Evolutionary conservation across 2,329 filamentous ascomycete species (phyloP).

Genomic region (Colletotrichum euphorbiae): DNA sequence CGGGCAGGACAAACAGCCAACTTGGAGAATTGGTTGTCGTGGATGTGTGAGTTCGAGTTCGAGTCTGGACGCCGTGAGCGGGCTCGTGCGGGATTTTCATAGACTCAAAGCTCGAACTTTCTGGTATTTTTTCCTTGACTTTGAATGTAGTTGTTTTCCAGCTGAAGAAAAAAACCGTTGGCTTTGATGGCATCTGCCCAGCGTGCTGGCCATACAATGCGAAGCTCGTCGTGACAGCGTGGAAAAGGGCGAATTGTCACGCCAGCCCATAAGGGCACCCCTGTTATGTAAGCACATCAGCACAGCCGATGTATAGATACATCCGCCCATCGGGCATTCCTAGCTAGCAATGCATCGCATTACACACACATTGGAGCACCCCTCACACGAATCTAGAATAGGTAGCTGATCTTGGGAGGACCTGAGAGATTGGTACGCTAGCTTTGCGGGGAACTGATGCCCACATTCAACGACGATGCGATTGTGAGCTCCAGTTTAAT

Average conservation of each 20-base stretch:
- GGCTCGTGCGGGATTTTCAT: constrained; percentile 19
- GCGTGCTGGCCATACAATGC: not conserved
- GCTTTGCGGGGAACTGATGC: not conserved
- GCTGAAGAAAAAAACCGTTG: no score
- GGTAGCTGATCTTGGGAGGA: not conserved
- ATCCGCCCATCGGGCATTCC: no score
- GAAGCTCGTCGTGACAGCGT: not conserved
- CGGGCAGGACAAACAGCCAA: constrained; percentile 8
- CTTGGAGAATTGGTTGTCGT: not conserved
- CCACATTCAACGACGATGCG: not conserved
- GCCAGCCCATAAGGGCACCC: no score
- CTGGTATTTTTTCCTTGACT: not conserved
- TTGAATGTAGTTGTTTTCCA: not conserved
- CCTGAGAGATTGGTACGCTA: constrained; percentile 3
- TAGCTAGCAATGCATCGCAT: no score
- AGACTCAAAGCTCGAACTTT: constrained; percentile 8
- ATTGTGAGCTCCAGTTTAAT: not conserved
- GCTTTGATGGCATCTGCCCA: not conserved
- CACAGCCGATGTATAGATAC: no score
- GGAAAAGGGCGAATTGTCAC: no score
- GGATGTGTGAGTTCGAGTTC: constrained; percentile 27
- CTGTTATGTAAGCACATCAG: no score
- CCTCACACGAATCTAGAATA: not conserved
- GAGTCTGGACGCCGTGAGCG: constrained; percentile 6
- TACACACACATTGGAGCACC: no score